Evolutionary conservation across 1,139 yeast species (phyloP), one percentile per base, ranked within the genome.

Genomic region (Suhomyces taliae): DNA sequence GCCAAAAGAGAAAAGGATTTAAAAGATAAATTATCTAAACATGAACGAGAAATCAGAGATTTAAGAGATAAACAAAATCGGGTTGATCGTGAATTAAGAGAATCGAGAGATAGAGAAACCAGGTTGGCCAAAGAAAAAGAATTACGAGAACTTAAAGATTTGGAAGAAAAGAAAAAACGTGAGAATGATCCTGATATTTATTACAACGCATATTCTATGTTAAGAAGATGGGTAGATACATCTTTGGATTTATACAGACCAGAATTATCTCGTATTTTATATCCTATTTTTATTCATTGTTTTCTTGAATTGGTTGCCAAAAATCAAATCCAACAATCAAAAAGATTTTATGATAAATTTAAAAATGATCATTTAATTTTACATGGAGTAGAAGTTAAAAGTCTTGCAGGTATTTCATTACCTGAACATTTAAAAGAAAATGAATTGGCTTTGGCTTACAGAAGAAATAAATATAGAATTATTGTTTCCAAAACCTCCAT

Each of bases 221-320:
- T 91, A 53, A 80, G 89, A 53, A 84, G 84, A 50, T 95, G 98
- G 98, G 89, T 89, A 34, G 96, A 90, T 56, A 80, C 90, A 29
- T 90, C 97, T 0, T 76, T 93, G 59, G 99, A 93, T 64, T 78
- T 93, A 68, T 93, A 95, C 67, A 87, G 87, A 65, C 93, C 96
- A 10, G 98, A 93, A 65, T 75, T 93, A 52, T 79, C 87, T 46
- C 80, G 95, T 53, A 79, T 91, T 36, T 72, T 93, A 56, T 93
- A 87, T 64, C 99, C 99, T 2, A 78, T 93, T 31, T 93, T 91
- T 67, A 87, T 93, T 41, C 96, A 93, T 66, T 82, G 91, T 58
- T 93, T 83, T 62, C 73, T 93, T 54, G 95, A 90, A 58, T 75
- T 93, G 51, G 82, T 91, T 14, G 70, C 81, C 40, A 85, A 87